Evolutionary conservation across 768 basidiomycete genomes (phyloP), one percentile per base, ranked within the genome.

Genomic region (Lentinula detonsa): DNA sequence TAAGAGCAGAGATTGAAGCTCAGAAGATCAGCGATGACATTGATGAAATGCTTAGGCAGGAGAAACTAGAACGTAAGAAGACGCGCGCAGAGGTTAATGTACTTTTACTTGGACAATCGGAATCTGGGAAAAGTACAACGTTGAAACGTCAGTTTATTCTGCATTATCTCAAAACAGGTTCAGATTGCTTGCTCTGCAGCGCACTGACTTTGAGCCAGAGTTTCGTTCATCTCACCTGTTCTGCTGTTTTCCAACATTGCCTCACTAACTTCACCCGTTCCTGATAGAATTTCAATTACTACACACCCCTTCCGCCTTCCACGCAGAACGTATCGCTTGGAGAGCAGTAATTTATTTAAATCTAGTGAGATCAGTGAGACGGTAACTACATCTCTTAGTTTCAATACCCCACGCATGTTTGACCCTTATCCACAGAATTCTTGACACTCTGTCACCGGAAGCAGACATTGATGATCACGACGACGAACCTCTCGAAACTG

Each of bases 81-180:
- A 70, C 73, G 42, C 84, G 80, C 64, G 78, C 84, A 64, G 84
- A 86, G 68, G 83, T 93, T 72, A 87, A 87, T 69, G 83, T 93
- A 57, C 77, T 93, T 59, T 79, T 93, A 63, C 84, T 93, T 45
- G 91, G 91, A 56, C 91, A 93, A 80, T 92, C 91, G 63, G 91
- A 93, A 79, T 91, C 89, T 67, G 91, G 91, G 43, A 93, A 93
- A 78, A 91, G 88, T 69, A 93, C 91, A 8, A 91, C 90, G 7
- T 78, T 93, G 67, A 92, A 92, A 77, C 91, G 91, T 92, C 78
- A 84, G 90, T 86, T 55, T 61, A 28, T 48, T 61, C 15, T 21
- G n/a, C 21, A 23, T 40, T 4, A 15, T 34, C 31, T 53, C 11
- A 15, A 11, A 8, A 9, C 13, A 39, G 46, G 21, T 9, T 48